Evolutionary conservation across 345 rosid species (phyloP).

Genomic region (Eucalyptus victrix): DNA sequence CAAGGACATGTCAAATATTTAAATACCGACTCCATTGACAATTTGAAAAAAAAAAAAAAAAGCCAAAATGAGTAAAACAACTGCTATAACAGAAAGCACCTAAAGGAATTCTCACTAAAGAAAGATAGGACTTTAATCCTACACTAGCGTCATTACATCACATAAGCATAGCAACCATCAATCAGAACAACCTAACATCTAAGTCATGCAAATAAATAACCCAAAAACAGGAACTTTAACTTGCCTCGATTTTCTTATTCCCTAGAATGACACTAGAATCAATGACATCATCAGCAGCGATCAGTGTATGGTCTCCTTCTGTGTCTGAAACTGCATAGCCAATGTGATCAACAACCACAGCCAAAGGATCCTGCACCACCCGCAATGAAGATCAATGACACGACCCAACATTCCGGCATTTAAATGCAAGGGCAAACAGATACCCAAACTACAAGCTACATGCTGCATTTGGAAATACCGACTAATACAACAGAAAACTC

Average conservation of each 20-base stretch:
- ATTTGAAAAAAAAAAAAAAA: not conserved
- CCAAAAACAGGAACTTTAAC: not conserved
- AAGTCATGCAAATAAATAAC: not conserved
- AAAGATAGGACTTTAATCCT: not conserved
- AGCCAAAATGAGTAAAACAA: not conserved
- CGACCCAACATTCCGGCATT: not conserved
- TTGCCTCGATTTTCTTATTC: conserved; percentile 36
- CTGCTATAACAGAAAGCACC: not conserved
- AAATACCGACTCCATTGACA: not conserved
- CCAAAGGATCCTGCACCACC: conserved; percentile 37
- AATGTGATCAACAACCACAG: conserved; percentile 56
- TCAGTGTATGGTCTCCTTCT: conserved; percentile 60
- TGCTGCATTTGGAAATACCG: not conserved
- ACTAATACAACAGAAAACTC: not conserved
- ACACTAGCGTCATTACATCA: not conserved
- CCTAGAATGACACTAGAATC: conserved; percentile 46
- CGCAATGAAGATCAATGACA: not conserved
- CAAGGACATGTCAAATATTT: not conserved
- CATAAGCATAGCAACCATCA: not conserved
- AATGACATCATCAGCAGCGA: conserved; percentile 42
- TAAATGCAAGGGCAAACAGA: not conserved
- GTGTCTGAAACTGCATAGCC: conserved; percentile 37
- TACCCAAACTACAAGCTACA: not conserved
- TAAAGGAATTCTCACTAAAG: not conserved
- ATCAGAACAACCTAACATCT: not conserved